Conservation (phyloP, 2,329 filamentous ascomycete genomes). For the Exserohilum rostratum region DNA sequence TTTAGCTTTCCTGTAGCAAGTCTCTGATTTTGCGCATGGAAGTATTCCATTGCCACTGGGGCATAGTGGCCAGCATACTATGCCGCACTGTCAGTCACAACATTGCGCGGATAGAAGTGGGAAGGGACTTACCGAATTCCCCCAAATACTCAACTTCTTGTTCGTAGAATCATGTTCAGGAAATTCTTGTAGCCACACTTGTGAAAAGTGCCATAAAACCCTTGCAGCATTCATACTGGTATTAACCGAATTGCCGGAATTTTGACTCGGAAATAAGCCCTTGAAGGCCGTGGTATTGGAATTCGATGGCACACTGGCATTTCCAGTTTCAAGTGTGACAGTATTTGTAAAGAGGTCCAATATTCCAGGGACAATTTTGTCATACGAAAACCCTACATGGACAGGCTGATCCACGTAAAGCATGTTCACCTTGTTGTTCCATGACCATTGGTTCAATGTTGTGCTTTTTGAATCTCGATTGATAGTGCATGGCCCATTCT, state of each 20-base stretch:
- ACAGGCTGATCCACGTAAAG: slow-evolving; percentile 67
- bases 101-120: slow-evolving; percentile 61
- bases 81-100: no score
- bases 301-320: no score
- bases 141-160: no score
- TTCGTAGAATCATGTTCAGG: no score
- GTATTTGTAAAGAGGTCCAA: slow-evolving; percentile 56
- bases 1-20: slow-evolving; percentile 59
- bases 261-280: no score
- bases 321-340: no score
- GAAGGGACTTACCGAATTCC: no score
- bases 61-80: slow-evolving; percentile 58
- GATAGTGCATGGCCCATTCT: slow-evolving; percentile 29
- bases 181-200: no score
- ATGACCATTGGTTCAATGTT: slow-evolving; percentile 62
- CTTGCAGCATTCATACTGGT: no score
- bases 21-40: slow-evolving; percentile 62
- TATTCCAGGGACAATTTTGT: slow-evolving; percentile 29
- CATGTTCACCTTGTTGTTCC: slow-evolving; percentile 65
- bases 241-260: no score
- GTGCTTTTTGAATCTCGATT: slow-evolving; percentile 27
- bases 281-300: slow-evolving; percentile 39
- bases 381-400: slow-evolving; percentile 62
- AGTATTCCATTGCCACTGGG: slow-evolving; percentile 63
- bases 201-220: no score